Evolutionary conservation across 306 rosid species (phyloP).

Genomic region (Pachyrhizus erosus): DNA sequence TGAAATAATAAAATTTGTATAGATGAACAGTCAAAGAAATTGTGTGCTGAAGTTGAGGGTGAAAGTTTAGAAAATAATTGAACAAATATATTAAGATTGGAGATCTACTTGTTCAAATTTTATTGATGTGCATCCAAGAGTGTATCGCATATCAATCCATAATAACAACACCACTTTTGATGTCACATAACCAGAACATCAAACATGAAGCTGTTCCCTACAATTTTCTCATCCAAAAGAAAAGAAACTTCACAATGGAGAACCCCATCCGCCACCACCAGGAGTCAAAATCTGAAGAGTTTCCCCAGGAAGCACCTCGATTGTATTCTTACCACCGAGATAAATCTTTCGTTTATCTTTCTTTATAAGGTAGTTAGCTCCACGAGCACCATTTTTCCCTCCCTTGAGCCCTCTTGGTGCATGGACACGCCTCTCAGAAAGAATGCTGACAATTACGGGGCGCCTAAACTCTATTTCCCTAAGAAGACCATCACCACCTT

Average conservation of each 20-base stretch:
- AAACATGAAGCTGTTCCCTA: conserved; percentile 33
- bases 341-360: conserved; percentile 71
- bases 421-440: conserved; percentile 93
- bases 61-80: conserved; percentile 4
- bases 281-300: conserved; percentile 87
- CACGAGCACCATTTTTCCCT: conserved; percentile 78
- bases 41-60: conserved; percentile 18
- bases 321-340: conserved; percentile 89
- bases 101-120: conserved; percentile 30
- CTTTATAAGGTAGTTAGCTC: conserved; percentile 77
- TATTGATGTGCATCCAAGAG: conserved; percentile 40
- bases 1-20: background rate
- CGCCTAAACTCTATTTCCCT: conserved; percentile 89
- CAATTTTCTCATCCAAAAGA: conserved; percentile 14
- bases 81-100: conserved; percentile 11
- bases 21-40: background rate
- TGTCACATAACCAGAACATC: conserved; percentile 16
- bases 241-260: conserved; percentile 39
- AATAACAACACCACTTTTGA: conserved; percentile 4
- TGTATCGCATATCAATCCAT: conserved; percentile 9
- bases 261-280: conserved; percentile 98
- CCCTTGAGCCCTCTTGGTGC: conserved; percentile 90
- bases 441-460: conserved; percentile 78
- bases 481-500: conserved; percentile 88
- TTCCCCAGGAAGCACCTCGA: conserved; percentile 77